Conservation (phyloP, 108 stramenopile genomes). For the Schizochytrium sp. region DNA sequence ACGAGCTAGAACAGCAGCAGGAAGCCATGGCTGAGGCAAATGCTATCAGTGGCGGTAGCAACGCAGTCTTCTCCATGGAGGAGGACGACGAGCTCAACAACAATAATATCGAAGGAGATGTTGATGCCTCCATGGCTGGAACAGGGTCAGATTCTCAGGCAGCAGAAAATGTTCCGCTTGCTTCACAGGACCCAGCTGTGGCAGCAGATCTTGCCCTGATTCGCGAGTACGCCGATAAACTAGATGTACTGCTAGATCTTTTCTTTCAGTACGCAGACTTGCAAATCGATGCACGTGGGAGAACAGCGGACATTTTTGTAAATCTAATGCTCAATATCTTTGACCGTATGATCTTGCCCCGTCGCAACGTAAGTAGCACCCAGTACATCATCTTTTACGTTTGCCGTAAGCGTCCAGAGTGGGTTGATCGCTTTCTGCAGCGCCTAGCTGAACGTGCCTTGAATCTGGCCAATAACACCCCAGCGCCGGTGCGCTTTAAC, state of each 20-base stretch:
- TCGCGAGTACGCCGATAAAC: slow-evolving; percentile 42
- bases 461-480: neutral
- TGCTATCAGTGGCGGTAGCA: neutral
- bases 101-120: neutral
- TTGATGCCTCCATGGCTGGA: neutral
- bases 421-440: slow-evolving; percentile 26
- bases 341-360: slow-evolving; percentile 28
- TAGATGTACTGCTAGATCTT: neutral
- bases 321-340: slow-evolving; percentile 35
- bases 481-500: slow-evolving; percentile 40
- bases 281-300: neutral
- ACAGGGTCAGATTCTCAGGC: neutral
- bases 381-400: slow-evolving; percentile 47
- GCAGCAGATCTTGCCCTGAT: neutral
- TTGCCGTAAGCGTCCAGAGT: slow-evolving; percentile 14
- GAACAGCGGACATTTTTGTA: slow-evolving; percentile 20
- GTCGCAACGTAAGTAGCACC: neutral
- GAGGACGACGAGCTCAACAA: neutral
- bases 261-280: slow-evolving; percentile 24
- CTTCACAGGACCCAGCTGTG: neutral
- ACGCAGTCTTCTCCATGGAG: neutral
- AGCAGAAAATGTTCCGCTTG: neutral
- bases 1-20: neutral
- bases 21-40: neutral
- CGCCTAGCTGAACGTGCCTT: slow-evolving; percentile 10